Evolutionary conservation across 2,329 filamentous ascomycete genomes (phyloP), one percentile per base, ranked within the genome.

Genomic region (Torrubiella hemipterigena): DNA sequence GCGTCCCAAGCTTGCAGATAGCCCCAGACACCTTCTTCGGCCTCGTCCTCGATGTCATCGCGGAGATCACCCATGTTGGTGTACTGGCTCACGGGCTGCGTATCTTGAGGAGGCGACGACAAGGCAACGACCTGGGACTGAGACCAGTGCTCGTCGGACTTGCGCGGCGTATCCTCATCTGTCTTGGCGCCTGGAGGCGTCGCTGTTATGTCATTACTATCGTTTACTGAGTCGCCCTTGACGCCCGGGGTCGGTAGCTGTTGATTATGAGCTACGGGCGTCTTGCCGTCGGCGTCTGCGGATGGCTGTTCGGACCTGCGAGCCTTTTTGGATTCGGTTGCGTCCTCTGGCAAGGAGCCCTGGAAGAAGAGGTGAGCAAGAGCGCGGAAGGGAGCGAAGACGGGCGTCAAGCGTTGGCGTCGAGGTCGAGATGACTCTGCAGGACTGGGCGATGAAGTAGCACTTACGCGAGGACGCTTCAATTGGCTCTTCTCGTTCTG

Each of bases 21-120:
- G 10, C 93, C 93, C 91, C 91, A 98, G 2, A 96, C 85, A 7
- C 85, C 85, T 51, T 93, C 82, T 27, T 73, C 67, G 38, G 65
- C 73, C 57, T 94, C 86, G 49, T 94, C 82, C 39, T 87, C 73
- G 4, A 93, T 82, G 34, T 93, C 85, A 40, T 87, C 82, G 9
- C 77, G 77, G 28, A 89, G 69, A 17, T 73, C 70, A 36, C 73
- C 63, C 17, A 84, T 73, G 42, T 84, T 77, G 22, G 83, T 59
- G 47, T 81, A 82, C 57, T 98, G 91, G 36, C 54, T 58, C 26
- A 85, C 76, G 47, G 62, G 62, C 42, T 63, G 61, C 3, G 59
- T 65, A 36, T 63, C 83, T 41, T 77, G 71, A 9, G 81, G 80
- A 5, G 83, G 83, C 17, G 68, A 65, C 19, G 68, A 62, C 44